Percentiles rank a stretch among this genome's conserved stretches.
These are phyloP conservation scores for Kernera saxatilis DNA, from an alignment of 345 rosid genomes.

Conservation along the genomic window DNA sequence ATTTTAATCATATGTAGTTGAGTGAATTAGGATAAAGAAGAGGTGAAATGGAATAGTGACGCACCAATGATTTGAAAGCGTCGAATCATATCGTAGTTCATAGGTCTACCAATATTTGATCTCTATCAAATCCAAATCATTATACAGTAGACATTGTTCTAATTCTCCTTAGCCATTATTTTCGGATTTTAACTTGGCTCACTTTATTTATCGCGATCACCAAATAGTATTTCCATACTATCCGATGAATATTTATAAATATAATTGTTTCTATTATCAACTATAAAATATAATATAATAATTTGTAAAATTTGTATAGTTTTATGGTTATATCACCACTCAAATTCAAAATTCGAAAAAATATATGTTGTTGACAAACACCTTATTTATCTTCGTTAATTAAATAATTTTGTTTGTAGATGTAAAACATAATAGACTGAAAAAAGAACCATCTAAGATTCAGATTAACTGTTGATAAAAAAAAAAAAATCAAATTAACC, in stretches of 20 bases:
- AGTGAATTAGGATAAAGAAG: slow-evolving; percentile 23
- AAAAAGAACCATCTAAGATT: too few species aligned
- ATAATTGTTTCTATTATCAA: too few species aligned
- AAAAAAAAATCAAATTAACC: too few species aligned
- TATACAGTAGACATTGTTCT: not conserved
- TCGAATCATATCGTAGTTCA: slow-evolving; percentile 13
- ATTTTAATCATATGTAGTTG: slow-evolving; percentile 22
- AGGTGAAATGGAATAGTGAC: slow-evolving; percentile 21
- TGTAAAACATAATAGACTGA: too few species aligned
- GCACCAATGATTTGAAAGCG: slow-evolving; percentile 27
- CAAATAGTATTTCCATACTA: not conserved
- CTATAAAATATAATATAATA: too few species aligned
- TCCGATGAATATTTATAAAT: not conserved
- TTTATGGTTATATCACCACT: too few species aligned
- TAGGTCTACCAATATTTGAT: slow-evolving; percentile 17
- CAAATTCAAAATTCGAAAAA: too few species aligned
- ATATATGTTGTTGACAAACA: too few species aligned
- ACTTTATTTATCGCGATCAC: not conserved
- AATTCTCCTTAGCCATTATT: not conserved
- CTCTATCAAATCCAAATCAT: slow-evolving; percentile 23
- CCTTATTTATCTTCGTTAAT: too few species aligned
- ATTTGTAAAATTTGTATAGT: too few species aligned
- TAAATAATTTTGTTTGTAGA: too few species aligned
- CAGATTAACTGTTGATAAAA: too few species aligned
- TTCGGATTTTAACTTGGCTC: not conserved